Evolutionary conservation across 768 basidiomycete species (phyloP), one percentile per base, ranked within the genome.

Genomic region (Lenzites betulinus): DNA sequence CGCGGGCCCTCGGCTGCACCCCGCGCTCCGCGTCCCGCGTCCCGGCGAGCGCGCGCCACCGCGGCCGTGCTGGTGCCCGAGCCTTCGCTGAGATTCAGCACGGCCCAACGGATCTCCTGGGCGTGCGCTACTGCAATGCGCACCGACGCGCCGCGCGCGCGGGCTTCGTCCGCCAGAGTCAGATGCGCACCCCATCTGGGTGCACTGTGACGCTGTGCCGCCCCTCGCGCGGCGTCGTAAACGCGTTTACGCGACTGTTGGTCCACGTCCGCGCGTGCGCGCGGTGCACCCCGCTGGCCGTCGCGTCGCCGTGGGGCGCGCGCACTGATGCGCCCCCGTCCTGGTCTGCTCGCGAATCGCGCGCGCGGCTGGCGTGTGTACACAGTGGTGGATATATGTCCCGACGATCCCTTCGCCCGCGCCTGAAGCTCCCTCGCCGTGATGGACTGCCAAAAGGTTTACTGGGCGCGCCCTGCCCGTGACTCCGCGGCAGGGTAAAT

Each of bases 41-140:
- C n/a, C 43, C 43, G 43, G 43, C 22, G 22, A n/a, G 22, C 47
- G 22, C 44, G 44, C 44, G 44, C 44, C 44, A 16, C n/a, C 15
- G n/a, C 9, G 42, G 22, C 22, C 13, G 22, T 46, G 20, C 44
- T 13, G 22, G 22, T 9, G 18, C 36, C 23, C 23, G 25, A 23
- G 23, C 46, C 39, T 50, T 58, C 56, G 56, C 56, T 58, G 56
- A 58, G 56, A 58, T 58, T 30, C 56, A 50, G 56, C 48, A 39
- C n/a, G 38, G 36, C n/a, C 20, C 7, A n/a, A 12, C 23, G 54
- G 56, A 58, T 58, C 56, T 58, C 56, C 48, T 47, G 39, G 38
- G 25, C 26, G 7, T 25, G 15, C 54, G 20, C 22, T n/a, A 26
- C 8, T 22, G 28, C 46, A 9, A 26, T 30, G 47, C 47, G 33